Percentiles rank a stretch among this genome's conserved stretches.
phyloP scores from a whole-genome alignment of 257 asterid genomes.

The Solanum medicagineum region DNA sequence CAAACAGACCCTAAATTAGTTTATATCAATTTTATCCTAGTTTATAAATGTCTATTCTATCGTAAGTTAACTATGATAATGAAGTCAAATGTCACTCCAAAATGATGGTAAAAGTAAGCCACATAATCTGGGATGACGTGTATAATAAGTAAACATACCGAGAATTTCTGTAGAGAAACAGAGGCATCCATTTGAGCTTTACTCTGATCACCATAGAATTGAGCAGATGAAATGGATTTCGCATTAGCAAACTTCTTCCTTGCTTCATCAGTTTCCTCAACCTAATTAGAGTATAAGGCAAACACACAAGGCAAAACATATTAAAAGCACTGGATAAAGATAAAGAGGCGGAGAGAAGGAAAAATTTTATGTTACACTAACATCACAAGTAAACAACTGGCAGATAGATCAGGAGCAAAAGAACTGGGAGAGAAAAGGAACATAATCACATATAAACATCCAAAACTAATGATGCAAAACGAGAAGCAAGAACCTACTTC shows the following conservation, averaged over 20 bases:
- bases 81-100: background rate
- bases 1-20: background rate
- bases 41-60: background rate
- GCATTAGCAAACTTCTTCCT: conserved; percentile 96
- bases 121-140: background rate
- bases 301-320: background rate
- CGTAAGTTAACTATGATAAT: background rate
- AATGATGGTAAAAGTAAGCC: background rate
- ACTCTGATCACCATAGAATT: conserved; percentile 67
- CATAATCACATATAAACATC: background rate
- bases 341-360: background rate
- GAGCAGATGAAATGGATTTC: conserved; percentile 96
- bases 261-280: conserved; percentile 95
- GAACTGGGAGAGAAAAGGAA: background rate
- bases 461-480: background rate
- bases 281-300: conserved; percentile 21
- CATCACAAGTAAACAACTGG: background rate
- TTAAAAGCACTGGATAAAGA: background rate
- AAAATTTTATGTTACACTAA: background rate
- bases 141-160: conserved; percentile 38
- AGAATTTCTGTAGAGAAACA: conserved; percentile 69
- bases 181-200: conserved; percentile 59
- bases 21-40: background rate
- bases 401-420: background rate
- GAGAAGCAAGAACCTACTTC: background rate